Evolutionary conservation across 108 stramenopile genomes (phyloP), one percentile per base, ranked within the genome.

Genomic region (Nitzschia palea): DNA sequence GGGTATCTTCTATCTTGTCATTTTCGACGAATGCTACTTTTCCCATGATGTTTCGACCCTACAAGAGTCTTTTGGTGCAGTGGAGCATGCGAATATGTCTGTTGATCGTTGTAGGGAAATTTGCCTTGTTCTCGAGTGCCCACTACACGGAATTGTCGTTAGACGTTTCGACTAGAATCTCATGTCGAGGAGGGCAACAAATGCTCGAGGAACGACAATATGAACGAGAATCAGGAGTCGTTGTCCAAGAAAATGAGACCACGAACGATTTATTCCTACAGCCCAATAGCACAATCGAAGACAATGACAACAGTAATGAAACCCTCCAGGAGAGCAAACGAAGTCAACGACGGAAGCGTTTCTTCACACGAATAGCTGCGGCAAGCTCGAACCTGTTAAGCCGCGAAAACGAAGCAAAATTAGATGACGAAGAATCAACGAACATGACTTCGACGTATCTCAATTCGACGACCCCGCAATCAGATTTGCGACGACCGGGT

Each of bases 291-390:
- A n/a, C n/a, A n/a, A n/a, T n/a, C n/a, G n/a, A n/a, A n/a, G n/a
- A n/a, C n/a, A 48, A 4, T 20, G 47, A 18, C 22, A 8, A 48
- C 37, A 40, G 37, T 40, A 40, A n/a, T 4, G 47, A 48, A 48
- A 48, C 18, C n/a, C 47, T 20, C 8, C 10, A 8, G 14, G 55
- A 55, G 12, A 33, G 8, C 55, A 55, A 55, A 33, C 4, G 55
- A 55, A 51, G 33, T 2, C 27, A 42, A 56, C 44, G 47, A 3
- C 36, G 56, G 17, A 37, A 48, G 26, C 15, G 31, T 44, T 86
- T 91, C 44, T 70, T 86, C 0, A 83, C 88, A 69, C 74, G 81
- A 4, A 87, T 87, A 52, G 78, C 85, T 29, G 65, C 75, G 2
- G 76, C 86, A 22, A 83, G 80, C 60, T 78, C 79, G 6, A 68